Conservation (phyloP, 768 basidiomycete genomes). For the Macrolepiota dolichaula region DNA sequence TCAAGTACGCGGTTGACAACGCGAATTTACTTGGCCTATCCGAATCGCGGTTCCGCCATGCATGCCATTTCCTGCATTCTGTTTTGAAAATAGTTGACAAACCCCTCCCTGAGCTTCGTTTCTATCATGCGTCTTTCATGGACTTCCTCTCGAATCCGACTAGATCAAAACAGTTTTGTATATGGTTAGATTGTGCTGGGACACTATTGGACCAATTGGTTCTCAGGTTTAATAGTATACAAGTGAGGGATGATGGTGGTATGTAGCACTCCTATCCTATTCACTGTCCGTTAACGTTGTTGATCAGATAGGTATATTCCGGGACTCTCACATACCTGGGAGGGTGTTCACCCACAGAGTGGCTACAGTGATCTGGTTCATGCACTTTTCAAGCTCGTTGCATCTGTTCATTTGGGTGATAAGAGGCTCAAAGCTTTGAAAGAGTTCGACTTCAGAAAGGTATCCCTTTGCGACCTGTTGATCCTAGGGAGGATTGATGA, state of each 20-base stretch:
- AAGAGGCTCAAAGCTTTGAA: background rate
- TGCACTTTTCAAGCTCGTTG: background rate
- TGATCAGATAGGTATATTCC: background rate
- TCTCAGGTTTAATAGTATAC: background rate
- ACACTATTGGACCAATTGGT: background rate
- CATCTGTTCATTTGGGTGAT: background rate
- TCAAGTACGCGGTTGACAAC: background rate
- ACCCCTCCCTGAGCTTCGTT: background rate
- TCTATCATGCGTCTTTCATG: constrained; percentile 5
- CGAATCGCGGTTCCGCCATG: background rate
- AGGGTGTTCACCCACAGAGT: too few relatives aligned
- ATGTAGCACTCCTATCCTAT: background rate
- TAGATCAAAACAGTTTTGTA: background rate
- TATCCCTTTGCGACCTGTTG: background rate
- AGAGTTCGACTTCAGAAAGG: background rate
- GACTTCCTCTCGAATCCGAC: background rate
- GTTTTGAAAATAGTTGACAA: background rate
- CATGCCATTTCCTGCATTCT: background rate
- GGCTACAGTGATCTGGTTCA: background rate
- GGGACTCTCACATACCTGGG: background rate
- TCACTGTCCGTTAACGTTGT: background rate
- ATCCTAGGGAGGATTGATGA: too few relatives aligned
- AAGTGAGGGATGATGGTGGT: background rate
- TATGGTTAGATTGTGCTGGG: background rate
- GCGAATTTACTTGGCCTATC: background rate